Evolutionary conservation across 495 filamentous ascomycete species (phyloP).

Genomic region (Tuber aestivum): DNA sequence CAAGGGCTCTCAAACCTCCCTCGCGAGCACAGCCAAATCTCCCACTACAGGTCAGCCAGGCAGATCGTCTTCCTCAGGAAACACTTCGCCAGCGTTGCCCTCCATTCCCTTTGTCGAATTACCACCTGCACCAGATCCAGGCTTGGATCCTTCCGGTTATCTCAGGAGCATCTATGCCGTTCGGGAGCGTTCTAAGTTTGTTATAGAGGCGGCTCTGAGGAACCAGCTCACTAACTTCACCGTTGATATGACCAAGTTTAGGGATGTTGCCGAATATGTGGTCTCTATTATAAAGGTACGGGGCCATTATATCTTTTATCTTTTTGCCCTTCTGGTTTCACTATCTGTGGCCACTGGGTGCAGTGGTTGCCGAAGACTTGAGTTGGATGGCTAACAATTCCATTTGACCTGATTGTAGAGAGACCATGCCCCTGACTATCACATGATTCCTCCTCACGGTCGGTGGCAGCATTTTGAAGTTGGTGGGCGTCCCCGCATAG

Average conservation of each 20-base stretch:
- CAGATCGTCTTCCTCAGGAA: conserved; percentile 38
- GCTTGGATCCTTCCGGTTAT: conserved; percentile 85
- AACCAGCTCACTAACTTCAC: conserved; percentile 84
- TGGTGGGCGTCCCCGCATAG: conserved; percentile 69
- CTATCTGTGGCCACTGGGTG: neutral
- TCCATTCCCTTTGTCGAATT: conserved; percentile 56
- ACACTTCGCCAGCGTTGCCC: conserved; percentile 48
- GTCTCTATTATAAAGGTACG: conserved; percentile 92
- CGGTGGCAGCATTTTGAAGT: conserved; percentile 88
- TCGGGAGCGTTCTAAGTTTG: conserved; percentile 65
- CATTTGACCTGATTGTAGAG: conserved; percentile 51
- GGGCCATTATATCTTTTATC: conserved; percentile 1
- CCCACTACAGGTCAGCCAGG: conserved; percentile 39
- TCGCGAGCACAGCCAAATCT: conserved; percentile 40
- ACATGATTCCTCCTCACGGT: conserved; percentile 76
- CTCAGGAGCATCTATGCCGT: conserved; percentile 85
- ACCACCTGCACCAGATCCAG: conserved; percentile 80
- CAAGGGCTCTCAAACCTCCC: conserved; percentile 55
- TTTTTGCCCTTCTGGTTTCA: conserved; percentile 1
- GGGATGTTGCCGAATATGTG: conserved; percentile 83
- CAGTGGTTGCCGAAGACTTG: neutral
- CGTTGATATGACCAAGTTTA: conserved; percentile 82
- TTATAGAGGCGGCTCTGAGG: conserved; percentile 68
- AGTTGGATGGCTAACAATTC: neutral
- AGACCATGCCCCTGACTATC: conserved; percentile 82